These are phyloP conservation scores for Saccharomycopsis capsularis DNA, from an alignment of 805 yeast species.

Conservation along the genomic window DNA sequence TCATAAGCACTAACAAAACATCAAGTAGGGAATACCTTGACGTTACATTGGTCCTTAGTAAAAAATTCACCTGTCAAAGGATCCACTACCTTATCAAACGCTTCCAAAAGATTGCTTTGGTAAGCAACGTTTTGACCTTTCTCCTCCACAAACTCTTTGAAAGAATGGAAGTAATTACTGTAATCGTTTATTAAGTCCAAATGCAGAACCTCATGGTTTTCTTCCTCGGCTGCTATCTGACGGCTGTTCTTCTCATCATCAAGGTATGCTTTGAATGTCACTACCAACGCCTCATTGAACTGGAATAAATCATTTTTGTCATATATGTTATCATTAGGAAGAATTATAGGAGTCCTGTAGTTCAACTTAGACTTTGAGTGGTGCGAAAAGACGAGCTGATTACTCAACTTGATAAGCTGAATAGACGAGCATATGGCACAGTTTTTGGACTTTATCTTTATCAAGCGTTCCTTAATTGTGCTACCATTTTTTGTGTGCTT, in stretches of 20 bases:
- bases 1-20: too few relatives aligned
- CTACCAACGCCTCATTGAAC: constrained; percentile 14
- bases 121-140: constrained; percentile 2
- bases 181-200: constrained; percentile 5
- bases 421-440: constrained; percentile 21
- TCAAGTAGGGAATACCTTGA: constrained; percentile 21
- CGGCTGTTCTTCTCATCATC: constrained; percentile 1
- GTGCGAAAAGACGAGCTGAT: constrained; percentile 14
- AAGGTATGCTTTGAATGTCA: not conserved
- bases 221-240: constrained; percentile 2
- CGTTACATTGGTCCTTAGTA: constrained; percentile 1
- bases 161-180: not conserved
- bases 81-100: constrained; percentile 14
- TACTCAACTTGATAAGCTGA: constrained; percentile 16
- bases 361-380: constrained; percentile 18
- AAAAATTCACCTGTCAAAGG: constrained; percentile 20
- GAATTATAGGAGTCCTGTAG: constrained; percentile 18
- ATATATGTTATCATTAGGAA: constrained; percentile 20
- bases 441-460: constrained; percentile 12
- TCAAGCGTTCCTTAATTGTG: constrained; percentile 4
- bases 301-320: constrained; percentile 14
- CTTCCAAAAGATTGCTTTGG: not conserved
- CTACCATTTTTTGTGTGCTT: too few relatives aligned
- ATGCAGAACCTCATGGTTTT: not conserved
- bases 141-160: not conserved